Conservation (phyloP, 2,329 filamentous ascomycete species). For the Teratosphaeria viscida region DNA sequence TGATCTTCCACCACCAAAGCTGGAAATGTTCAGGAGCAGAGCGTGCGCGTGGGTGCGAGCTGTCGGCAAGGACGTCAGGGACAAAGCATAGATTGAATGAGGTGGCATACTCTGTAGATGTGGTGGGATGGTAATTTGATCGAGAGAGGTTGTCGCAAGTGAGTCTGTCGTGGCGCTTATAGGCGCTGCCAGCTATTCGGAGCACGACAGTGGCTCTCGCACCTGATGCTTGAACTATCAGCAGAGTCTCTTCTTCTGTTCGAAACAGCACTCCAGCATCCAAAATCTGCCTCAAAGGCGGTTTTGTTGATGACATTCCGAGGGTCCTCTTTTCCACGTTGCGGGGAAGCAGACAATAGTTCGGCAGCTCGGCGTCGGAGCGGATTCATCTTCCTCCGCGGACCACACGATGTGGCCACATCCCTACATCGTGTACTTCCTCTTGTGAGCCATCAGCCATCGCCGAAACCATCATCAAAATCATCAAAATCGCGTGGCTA, state of each 20-base stretch:
- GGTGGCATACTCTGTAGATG: not conserved
- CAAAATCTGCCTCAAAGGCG: not conserved
- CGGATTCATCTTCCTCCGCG: no score
- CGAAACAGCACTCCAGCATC: not conserved
- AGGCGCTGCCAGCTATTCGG: not conserved
- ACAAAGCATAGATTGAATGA: conserved; percentile 1
- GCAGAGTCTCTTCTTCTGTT: not conserved
- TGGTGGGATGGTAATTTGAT: not conserved
- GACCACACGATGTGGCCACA: no score
- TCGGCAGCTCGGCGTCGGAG: no score
- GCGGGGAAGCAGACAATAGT: not conserved
- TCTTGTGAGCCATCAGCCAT: conserved; percentile 3
- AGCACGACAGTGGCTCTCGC: not conserved
- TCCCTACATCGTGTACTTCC: no score
- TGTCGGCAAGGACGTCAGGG: conserved; percentile 10
- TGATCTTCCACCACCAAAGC: conserved; percentile 7
- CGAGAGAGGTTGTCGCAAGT: not conserved
- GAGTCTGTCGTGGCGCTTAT: not conserved
- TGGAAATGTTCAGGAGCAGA: conserved; percentile 11
- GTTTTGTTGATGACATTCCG: not conserved
- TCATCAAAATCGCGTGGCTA: not conserved
- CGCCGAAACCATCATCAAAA: conserved; percentile 7
- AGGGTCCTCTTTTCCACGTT: not conserved
- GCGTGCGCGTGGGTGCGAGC: conserved; percentile 7
- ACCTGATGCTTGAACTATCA: not conserved